A percentile compares a stretch with the other conserved stretches of the same genome.
phyloP scores from a whole-genome alignment of 2,329 filamentous ascomycete genomes.

The Paramyrothecium roridum region DNA sequence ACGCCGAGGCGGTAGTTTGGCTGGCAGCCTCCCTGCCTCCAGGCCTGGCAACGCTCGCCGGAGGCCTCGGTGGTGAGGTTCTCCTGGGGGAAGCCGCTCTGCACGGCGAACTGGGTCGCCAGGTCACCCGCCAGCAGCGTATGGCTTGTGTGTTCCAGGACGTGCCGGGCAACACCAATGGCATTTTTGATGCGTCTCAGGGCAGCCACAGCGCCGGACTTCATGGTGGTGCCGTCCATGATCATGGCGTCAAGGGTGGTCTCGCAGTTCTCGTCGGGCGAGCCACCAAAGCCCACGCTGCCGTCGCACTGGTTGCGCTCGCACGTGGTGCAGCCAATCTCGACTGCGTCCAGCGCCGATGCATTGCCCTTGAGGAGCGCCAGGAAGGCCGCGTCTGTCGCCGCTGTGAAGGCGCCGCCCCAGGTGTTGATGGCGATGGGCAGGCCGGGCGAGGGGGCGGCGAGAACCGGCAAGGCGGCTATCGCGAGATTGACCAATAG shows the following conservation, averaged over 20 bases:
- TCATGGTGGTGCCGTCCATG: slow-evolving; percentile 53
- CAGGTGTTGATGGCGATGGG: slow-evolving; percentile 54
- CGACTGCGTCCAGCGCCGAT: slow-evolving; percentile 47
- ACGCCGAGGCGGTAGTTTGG: slow-evolving; percentile 49
- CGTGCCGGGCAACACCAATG: slow-evolving; percentile 45
- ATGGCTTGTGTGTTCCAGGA: slow-evolving; percentile 49
- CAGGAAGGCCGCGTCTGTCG: slow-evolving; percentile 48
- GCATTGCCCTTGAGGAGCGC: slow-evolving; percentile 24
- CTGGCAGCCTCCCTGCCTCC: slow-evolving; percentile 41
- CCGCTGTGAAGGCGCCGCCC: slow-evolving; percentile 48
- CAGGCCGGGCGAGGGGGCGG: slow-evolving; percentile 32
- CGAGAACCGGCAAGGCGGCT: slow-evolving; percentile 7
- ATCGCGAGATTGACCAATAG: slow-evolving; percentile 8
- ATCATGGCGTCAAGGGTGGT: slow-evolving; percentile 58
- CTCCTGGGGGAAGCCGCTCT: slow-evolving; percentile 46
- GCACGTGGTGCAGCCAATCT: slow-evolving; percentile 48
- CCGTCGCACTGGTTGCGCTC: slow-evolving; percentile 51
- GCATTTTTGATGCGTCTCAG: slow-evolving; percentile 46
- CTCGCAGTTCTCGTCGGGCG: slow-evolving; percentile 53
- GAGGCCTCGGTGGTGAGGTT: slow-evolving; percentile 40
- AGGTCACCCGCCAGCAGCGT: slow-evolving; percentile 49
- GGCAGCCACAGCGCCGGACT: slow-evolving; percentile 49
- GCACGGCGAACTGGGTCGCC: slow-evolving; percentile 49
- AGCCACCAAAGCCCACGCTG: slow-evolving; percentile 52
- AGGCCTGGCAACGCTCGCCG: slow-evolving; percentile 34